Evolutionary conservation across 1,139 yeast species (phyloP), one percentile per base, ranked within the genome.

Genomic region (Nakaseomyces glabratus): DNA sequence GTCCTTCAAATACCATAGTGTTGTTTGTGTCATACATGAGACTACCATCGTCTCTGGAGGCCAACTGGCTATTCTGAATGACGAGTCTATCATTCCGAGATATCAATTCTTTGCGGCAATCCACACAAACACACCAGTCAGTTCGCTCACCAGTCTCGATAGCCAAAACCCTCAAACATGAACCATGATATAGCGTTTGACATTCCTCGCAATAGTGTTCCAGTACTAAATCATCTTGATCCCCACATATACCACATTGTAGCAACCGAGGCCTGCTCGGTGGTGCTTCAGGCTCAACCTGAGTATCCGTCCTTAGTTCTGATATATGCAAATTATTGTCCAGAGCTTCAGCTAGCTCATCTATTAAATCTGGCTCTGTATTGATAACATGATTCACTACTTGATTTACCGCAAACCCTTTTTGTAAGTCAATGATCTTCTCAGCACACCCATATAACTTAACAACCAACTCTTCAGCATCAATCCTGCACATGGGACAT

Each of bases 401-500:
- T 8, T 28, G 35, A 20, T 33, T 41, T 13, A 43, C 36, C 26
- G 35, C 20, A 34, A 46, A 45, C 10, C 48, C 48, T 20, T 29
- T 36, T 24, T 26, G 22, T 13, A 46, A 30, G 35, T 45, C 42
- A 4, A 46, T 17, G 12, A 31, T 21, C 10, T 34, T 20, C 20
- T 33, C 32, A 29, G 20, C 31, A 32, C 31, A 22, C 28, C 15
- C 29, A 16, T 11, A 13, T 18, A 19, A 22, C 20, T 18, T 21
- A 8, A 36, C 31, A 9, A 34, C 44, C 18, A 47, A 23, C 7
- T 33, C 29, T 3, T 30, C 32, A 4, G 55, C 45, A 21, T 36
- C 38, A 8, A 34, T 37, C 19, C 59, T 37, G 36, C 60, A 55
- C 3, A 44, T 40, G 3, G 60, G 60, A 26, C 60, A 55, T 24